Evolutionary conservation across 2,329 filamentous ascomycete genomes (phyloP).

Genomic region (Penicillium digitatum): DNA sequence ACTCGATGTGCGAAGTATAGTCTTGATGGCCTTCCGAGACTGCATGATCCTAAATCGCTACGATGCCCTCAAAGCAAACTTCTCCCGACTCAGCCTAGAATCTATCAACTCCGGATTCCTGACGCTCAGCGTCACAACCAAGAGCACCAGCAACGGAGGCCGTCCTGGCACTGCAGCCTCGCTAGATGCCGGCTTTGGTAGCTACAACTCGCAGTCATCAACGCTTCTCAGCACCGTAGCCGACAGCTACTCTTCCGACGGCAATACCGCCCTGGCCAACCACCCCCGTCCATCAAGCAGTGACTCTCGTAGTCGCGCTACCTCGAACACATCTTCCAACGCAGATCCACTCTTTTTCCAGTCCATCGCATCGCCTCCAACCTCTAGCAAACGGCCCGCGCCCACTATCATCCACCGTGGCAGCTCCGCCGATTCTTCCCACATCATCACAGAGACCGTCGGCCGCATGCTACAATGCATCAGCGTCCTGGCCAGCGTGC

Average conservation of each 20-base stretch:
- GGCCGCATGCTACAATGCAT: slow-evolving; percentile 95
- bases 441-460: slow-evolving; percentile 87
- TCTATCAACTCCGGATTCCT: slow-evolving; percentile 58
- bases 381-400: slow-evolving; percentile 27
- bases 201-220: slow-evolving; percentile 74
- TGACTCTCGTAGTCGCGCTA: slow-evolving; percentile 65
- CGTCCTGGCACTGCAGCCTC: slow-evolving; percentile 72
- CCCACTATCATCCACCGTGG: slow-evolving; percentile 35
- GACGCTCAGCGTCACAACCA: slow-evolving; percentile 39
- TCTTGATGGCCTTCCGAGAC: slow-evolving; percentile 84
- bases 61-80: slow-evolving; percentile 81
- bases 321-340: slow-evolving; percentile 71
- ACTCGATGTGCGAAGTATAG: slow-evolving; percentile 82
- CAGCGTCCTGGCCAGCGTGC: slow-evolving; percentile 77
- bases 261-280: slow-evolving; percentile 38
- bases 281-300: slow-evolving; percentile 19
- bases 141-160: slow-evolving; percentile 44
- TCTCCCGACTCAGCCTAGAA: slow-evolving; percentile 83
- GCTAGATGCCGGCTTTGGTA: slow-evolving; percentile 69
- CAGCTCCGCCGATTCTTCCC: slow-evolving; percentile 46
- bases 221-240: slow-evolving; percentile 67
- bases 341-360: slow-evolving; percentile 44
- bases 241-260: slow-evolving; percentile 51
- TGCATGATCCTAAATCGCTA: slow-evolving; percentile 83
- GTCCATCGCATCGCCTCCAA: slow-evolving; percentile 39